These are phyloP conservation scores for Silene uniflora DNA, from an alignment of 148 eudicot genomes.

Conservation along the genomic window DNA sequence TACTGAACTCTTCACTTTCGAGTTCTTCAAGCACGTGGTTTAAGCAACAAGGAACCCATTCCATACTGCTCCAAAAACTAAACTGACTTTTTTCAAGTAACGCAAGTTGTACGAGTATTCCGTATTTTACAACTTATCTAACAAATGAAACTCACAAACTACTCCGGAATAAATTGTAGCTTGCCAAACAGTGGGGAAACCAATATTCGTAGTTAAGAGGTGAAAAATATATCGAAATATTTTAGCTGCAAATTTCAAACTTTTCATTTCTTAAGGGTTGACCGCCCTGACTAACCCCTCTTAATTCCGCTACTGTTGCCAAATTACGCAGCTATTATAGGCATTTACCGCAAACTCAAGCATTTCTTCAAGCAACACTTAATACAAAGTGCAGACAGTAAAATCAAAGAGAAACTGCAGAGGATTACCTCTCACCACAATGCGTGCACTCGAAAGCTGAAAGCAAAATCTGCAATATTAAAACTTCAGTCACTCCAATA, in stretches of 20 bases:
- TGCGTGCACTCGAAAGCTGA: constrained; percentile 97
- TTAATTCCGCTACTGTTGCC: too few species aligned
- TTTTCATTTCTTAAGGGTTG: neutral
- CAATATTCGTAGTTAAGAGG: neutral
- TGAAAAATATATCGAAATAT: neutral
- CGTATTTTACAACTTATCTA: neutral
- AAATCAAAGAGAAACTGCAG: neutral
- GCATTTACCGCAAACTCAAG: neutral
- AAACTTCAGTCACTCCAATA: neutral
- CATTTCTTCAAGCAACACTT: neutral
- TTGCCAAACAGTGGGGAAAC: neutral
- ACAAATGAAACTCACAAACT: neutral
- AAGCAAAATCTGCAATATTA: constrained; percentile 60
- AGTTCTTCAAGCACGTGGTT: neutral
- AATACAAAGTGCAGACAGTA: neutral
- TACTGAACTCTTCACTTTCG: neutral
- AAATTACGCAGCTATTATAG: neutral
- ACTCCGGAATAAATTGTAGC: too few species aligned
- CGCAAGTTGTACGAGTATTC: neutral
- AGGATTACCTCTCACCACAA: constrained; percentile 86
- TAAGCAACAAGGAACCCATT: neutral
- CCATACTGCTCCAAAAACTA: neutral
- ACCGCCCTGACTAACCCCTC: neutral
- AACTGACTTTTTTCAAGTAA: neutral
- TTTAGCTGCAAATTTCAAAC: neutral